These are phyloP conservation scores for Fremontodendron californicum DNA, from an alignment of 345 rosid species.

Conservation along the genomic window DNA sequence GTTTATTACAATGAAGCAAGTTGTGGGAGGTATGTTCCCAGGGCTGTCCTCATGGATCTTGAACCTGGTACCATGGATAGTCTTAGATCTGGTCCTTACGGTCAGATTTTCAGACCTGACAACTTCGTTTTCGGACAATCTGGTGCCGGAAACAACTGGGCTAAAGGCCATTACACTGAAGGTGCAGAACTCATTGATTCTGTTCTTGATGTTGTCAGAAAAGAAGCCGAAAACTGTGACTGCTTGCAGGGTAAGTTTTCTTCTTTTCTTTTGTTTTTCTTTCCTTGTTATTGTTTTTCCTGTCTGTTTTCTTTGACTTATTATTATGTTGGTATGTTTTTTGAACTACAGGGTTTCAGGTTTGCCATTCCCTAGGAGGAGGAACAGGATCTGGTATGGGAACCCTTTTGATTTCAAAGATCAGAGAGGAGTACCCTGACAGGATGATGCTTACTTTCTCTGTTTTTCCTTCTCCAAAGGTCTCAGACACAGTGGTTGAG, in stretches of 20 bases:
- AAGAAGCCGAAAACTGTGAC: too few species aligned
- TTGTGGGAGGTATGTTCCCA: slow-evolving; percentile 28
- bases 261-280: neutral
- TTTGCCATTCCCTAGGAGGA: slow-evolving; percentile 75
- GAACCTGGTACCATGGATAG: slow-evolving; percentile 42
- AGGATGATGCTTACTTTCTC: slow-evolving; percentile 76
- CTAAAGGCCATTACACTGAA: too few species aligned
- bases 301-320: neutral
- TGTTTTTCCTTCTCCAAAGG: too few species aligned
- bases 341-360: slow-evolving; percentile 47
- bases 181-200: too few species aligned
- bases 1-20: slow-evolving; percentile 23
- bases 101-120: too few species aligned
- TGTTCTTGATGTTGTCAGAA: too few species aligned
- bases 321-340: neutral
- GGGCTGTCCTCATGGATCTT: slow-evolving; percentile 37
- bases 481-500: slow-evolving; percentile 69
- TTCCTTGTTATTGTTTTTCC: neutral
- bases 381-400: slow-evolving; percentile 76
- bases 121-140: too few species aligned
- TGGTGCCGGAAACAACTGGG: too few species aligned
- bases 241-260: slow-evolving; percentile 24
- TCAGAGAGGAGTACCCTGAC: slow-evolving; percentile 70
- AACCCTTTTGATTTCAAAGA: slow-evolving; percentile 59
- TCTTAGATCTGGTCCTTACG: slow-evolving; percentile 10